phyloP scores from a whole-genome alignment of 176 grass and related monocot species.

The Carex pumila region DNA sequence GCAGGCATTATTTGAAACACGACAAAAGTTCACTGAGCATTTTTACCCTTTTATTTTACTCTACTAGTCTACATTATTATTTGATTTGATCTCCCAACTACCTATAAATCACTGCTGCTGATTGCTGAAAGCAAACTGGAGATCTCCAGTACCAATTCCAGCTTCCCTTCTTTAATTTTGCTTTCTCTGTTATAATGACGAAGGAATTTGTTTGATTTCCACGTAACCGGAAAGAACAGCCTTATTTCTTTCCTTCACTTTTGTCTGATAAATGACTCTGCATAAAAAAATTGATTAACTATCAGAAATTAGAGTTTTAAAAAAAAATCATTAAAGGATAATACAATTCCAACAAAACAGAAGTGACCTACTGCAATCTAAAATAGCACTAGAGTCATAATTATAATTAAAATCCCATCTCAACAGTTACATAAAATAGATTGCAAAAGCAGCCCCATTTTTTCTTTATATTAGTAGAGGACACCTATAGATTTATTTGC shows the following conservation, averaged over 20 bases:
- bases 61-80: not conserved
- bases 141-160: not conserved
- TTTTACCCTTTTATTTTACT: not conserved
- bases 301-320: not conserved
- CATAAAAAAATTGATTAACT: constrained; percentile 15
- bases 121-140: not conserved
- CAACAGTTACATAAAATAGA: too few relatives aligned
- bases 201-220: constrained; percentile 55
- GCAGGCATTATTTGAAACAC: not conserved
- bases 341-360: not conserved
- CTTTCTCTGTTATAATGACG: constrained; percentile 51
- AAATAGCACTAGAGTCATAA: not conserved
- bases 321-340: not conserved
- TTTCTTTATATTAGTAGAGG: not conserved
- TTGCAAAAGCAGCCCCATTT: not conserved
- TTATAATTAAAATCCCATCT: not conserved
- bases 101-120: not conserved
- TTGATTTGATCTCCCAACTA: constrained; percentile 12
- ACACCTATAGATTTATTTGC: not conserved
- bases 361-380: not conserved
- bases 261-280: constrained; percentile 70
- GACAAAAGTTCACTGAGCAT: not conserved
- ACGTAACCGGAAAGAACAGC: constrained; percentile 77
- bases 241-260: constrained; percentile 68
- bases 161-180: not conserved